These are phyloP conservation scores for Coccomyxa sp. DNA, from an alignment of 139 green algal species.

Conservation along the genomic window DNA sequence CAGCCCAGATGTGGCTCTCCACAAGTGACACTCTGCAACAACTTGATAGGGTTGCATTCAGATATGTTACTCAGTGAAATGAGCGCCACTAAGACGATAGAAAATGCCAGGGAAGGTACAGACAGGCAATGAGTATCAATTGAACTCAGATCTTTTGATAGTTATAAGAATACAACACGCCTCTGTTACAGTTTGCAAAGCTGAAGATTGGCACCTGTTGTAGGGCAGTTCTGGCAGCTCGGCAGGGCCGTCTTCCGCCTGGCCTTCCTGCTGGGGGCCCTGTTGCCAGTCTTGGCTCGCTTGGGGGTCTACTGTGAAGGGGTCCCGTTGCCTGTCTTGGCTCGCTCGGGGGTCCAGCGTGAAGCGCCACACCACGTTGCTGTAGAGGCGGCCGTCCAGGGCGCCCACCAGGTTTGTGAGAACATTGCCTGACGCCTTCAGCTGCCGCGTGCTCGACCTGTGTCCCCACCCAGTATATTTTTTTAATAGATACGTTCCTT, in stretches of 20 bases:
- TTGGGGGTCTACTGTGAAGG: not conserved
- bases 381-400: constrained; percentile 7
- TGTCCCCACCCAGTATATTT: too few relatives aligned
- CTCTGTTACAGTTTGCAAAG: not conserved
- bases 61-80: too few relatives aligned
- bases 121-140: too few relatives aligned
- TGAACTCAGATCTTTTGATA: too few relatives aligned
- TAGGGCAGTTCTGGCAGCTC: not conserved
- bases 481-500: too few relatives aligned
- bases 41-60: too few relatives aligned
- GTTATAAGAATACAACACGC: too few relatives aligned
- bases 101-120: too few relatives aligned
- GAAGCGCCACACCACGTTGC: constrained; percentile 32
- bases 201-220: not conserved
- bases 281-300: not conserved
- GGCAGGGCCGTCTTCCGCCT: not conserved
- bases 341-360: not conserved
- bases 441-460: not conserved
- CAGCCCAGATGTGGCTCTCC: too few relatives aligned
- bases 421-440: constrained; percentile 7
- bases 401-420: constrained; percentile 13
- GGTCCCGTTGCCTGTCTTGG: not conserved
- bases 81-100: too few relatives aligned
- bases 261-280: not conserved
- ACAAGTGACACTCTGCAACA: too few relatives aligned